Conservation (phyloP, 2,329 filamentous ascomycete species). For the Ustilaginoidea virens region DNA sequence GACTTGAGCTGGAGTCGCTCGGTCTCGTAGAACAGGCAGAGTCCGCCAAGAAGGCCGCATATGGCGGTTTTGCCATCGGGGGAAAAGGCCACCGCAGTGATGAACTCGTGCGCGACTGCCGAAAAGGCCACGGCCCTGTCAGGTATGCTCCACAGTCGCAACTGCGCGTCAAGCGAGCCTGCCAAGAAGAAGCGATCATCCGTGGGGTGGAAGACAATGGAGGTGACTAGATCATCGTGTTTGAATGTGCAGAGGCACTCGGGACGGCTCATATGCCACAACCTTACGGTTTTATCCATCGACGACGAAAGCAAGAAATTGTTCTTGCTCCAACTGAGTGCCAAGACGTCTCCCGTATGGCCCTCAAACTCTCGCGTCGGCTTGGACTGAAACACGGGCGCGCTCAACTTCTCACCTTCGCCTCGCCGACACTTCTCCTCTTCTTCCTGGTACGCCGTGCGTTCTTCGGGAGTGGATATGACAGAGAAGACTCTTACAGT, state of each 20-base stretch:
- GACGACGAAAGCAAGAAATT: conserved; percentile 91
- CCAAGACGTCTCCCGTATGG: conserved; percentile 73
- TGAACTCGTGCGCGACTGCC: conserved; percentile 64
- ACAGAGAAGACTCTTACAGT: conserved; percentile 82
- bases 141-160: conserved; percentile 91
- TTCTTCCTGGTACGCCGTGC: conserved; percentile 56
- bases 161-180: conserved; percentile 74
- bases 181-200: conserved; percentile 96
- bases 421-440: conserved; percentile 15
- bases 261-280: conserved; percentile 77
- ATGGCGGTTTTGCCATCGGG: conserved; percentile 85
- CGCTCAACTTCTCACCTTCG: conserved; percentile 52
- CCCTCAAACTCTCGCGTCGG: conserved; percentile 68
- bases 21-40: conserved; percentile 85
- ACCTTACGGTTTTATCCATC: conserved; percentile 91
- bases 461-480: conserved; percentile 66
- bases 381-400: conserved; percentile 74
- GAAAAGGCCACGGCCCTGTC: conserved; percentile 86
- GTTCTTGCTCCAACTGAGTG: conserved; percentile 97
- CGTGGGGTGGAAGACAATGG: conserved; percentile 82
- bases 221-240: conserved; percentile 89
- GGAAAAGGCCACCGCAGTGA: conserved; percentile 86
- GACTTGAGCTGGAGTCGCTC: conserved; percentile 72
- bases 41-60: conserved; percentile 70
- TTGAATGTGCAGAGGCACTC: conserved; percentile 91